These are phyloP conservation scores for Penicillium thymicola DNA, from an alignment of 2,329 filamentous ascomycete species.

Conservation along the genomic window DNA sequence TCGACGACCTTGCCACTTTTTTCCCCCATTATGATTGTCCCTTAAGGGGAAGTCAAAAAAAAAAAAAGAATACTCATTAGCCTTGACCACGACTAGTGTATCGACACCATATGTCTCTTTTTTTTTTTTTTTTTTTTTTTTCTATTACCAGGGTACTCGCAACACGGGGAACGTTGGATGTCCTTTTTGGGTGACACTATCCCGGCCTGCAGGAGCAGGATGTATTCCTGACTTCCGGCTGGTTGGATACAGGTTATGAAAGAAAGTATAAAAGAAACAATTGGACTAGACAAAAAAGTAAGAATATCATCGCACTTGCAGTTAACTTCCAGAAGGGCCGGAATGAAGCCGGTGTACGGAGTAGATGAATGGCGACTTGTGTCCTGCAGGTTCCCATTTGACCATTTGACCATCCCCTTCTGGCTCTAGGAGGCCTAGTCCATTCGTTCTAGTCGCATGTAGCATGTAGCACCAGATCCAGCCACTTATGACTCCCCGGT, in stretches of 20 bases:
- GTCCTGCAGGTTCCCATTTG: conserved; percentile 28
- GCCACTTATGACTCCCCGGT: conserved; percentile 21
- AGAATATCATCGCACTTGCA: not conserved
- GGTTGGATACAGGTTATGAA: conserved; percentile 13
- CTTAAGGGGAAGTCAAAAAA: not conserved
- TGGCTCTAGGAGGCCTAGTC: not conserved
- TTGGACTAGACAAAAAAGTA: conserved; percentile 9
- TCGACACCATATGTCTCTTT: not conserved
- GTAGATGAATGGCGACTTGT: not conserved
- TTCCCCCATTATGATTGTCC: conserved; percentile 14
- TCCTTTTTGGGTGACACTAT: conserved; percentile 19
- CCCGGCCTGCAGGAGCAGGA: conserved; percentile 16
- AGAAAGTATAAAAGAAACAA: conserved; percentile 11
- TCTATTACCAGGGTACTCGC: conserved; percentile 3
- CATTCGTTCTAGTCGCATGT: conserved; percentile 4
- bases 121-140: conserved; percentile 1
- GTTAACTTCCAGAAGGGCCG: conserved; percentile 16
- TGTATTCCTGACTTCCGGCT: conserved; percentile 15
- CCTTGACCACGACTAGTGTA: not conserved
- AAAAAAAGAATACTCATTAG: no score
- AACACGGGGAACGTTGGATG: conserved; percentile 13
- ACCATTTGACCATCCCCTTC: conserved; percentile 1
- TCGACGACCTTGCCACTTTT: not conserved
- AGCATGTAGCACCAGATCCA: conserved; percentile 22
- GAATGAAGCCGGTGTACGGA: conserved; percentile 2